Base-by-base conservation (phyloP, 73 alveolate genomes). In the Blepharisma stoltei region DNA sequence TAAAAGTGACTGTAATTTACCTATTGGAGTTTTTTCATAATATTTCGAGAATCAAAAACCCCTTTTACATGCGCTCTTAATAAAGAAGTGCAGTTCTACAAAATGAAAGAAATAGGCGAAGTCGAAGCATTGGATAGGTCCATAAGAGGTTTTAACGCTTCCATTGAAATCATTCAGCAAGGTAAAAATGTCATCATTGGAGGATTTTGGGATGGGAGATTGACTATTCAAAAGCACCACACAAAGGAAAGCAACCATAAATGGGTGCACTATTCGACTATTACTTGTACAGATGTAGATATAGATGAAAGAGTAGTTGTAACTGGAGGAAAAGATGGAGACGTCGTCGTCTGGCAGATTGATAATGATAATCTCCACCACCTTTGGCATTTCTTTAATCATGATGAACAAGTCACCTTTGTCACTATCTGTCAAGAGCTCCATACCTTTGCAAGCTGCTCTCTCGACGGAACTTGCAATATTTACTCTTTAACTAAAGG, bases 381-480 rank as follows among this genome's bases (percentile, higher is more conserved):
- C 50, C 38, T 82, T 70, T 81, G 81, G 68, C 44, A 20, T 70
- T 81, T 53, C 44, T 14, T 41, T 23, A 44, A 4, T 6, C 41
- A 79, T 67, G 48, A 48, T 52, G 41, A 23, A 23, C 65, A 84
- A 85, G 86, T 84, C 21, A 84, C 88, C 52, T 81, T 55, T 9
- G 77, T 84, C 32, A 9, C 52, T 50, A 81, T 84, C 21, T 50
- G 77, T 32, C 55, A 55, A 8, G 81, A 83, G 8, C 49, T 84
- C 81, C 55, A 55, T 18, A 21, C 75, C 21, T 81, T 84, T 84
- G 92, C 89, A 50, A 81, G 89, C 41, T 78, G 81, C 7, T 87
- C 92, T n/a, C 48, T 52, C 11, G 94, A 76, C 44, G 88, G 92
- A 3, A 46, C 76, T 9, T 79, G 84, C 20, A 83, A 90, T 80